Conservation (phyloP, 352 stramenopile genomes). For the Pythium rhizo-oryzae region DNA sequence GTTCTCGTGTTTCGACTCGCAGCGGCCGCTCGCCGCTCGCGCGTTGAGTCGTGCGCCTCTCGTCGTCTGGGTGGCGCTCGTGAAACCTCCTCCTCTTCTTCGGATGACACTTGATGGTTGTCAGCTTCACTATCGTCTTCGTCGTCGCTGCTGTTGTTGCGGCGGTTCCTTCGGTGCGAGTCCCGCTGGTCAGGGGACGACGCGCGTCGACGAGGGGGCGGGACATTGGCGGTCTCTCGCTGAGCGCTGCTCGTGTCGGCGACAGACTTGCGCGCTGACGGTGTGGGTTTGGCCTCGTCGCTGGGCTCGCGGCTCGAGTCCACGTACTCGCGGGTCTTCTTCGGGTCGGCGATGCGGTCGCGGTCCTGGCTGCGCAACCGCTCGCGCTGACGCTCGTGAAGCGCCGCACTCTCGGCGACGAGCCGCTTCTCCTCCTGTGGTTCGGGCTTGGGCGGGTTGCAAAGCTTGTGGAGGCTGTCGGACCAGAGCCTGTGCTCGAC, state of each 20-base stretch:
- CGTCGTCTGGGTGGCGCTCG: constrained; percentile 7
- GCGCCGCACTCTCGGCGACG: constrained; percentile 7
- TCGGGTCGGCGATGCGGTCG: constrained; percentile 38
- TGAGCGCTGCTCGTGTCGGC: not conserved
- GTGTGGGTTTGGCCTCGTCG: constrained; percentile 13
- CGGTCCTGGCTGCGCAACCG: constrained; percentile 28
- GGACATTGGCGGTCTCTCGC: not conserved
- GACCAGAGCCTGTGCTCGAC: constrained; percentile 82
- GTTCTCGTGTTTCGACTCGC: not conserved
- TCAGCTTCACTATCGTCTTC: not conserved
- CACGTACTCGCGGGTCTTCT: constrained; percentile 16
- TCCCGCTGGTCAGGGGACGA: constrained; percentile 21
- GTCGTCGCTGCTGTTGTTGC: constrained; percentile 12
- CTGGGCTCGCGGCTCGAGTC: not conserved
- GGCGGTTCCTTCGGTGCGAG: constrained; percentile 3
- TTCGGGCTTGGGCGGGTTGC: constrained; percentile 41
- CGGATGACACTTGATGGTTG: not conserved
- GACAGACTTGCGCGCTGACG: not conserved
- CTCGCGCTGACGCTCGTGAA: constrained; percentile 16
- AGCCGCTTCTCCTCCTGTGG: constrained; percentile 21
- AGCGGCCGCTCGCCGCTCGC: not conserved
- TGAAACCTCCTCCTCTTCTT: constrained; percentile 2
- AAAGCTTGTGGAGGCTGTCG: constrained; percentile 77
- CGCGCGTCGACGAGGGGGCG: not conserved
- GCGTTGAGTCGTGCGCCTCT: constrained; percentile 7